Evolutionary conservation across 1,284 basidiomycete genomes (phyloP), one percentile per base, ranked within the genome.

Genomic region (Tranzscheliella williamsii): DNA sequence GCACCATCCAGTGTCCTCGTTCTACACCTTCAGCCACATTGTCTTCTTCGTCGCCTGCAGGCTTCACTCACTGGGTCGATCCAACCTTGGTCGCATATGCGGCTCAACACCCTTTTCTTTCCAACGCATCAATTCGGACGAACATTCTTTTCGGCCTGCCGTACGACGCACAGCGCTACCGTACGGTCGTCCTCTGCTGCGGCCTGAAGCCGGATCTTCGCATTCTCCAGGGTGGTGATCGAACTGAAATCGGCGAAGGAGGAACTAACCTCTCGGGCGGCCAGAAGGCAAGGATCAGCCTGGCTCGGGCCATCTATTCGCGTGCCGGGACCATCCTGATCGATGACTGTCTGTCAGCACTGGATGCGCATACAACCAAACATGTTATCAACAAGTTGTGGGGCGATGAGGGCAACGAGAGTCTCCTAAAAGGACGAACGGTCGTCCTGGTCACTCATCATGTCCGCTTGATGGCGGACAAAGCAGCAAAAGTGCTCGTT

Each of bases 61-160:
- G 6, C 38, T 24, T 4, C 41, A 30, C 18, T 18, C 24, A 9
- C 44, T 52, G 38, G 30, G 53, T 58, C 42, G 51, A 61, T 17
- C 51, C 38, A 20, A 43, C 56, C 23, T 42, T 61, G 13, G 54
- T 91, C 2, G 86, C 84, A 0, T 93, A 91, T 78, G 90, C 88
- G 70, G 84, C 89, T 3, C 90, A 91, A 75, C 85, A 82, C 15
- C 87, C 90, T 2, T 94, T 91, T 90, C 91, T 94, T 42, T 89
- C 91, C 76, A 89, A 88, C 70, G 85, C 86, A 0, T 84, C 86
- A 5, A 68, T 91, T 51, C 85, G 86, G 42, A 63, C 84, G 57
- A 76, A 78, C 46, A 73, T 78, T 26, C 27, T 75, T 17, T 80
- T 86, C 79, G 85, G 69, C 1, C 70, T 68, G 15, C 43, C 57